Base-by-base conservation (phyloP, 1,284 basidiomycete genomes). In the Pyrrhoderma noxium region DNA sequence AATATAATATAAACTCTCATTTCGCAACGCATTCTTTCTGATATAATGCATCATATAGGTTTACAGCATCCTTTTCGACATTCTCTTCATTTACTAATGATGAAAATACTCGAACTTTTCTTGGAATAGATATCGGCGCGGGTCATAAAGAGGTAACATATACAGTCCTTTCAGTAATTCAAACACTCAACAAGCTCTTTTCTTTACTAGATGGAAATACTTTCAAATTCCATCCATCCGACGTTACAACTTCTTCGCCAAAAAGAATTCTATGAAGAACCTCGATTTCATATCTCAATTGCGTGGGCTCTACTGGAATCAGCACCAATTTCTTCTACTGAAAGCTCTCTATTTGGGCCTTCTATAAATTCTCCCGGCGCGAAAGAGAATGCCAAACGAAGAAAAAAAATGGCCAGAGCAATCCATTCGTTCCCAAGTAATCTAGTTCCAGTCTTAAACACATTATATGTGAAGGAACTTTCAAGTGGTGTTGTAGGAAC, bases 231-330 rank as follows among this genome's bases (percentile, higher is more conserved):
- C 13, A 64, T 90, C 38, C 68, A 71, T 1, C 78, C 82, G 2
- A 68, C 70, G 2, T 66, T 91, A 37, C 68, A 66, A 11, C 60
- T 65, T 5, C 70, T 89, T 31, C 78, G 80, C 36, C 86, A 91
- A 56, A 78, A 80, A 59, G 74, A 76, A 49, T 92, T 85, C 65
- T 92, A 93, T 62, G 60, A 68, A 19, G 68, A 76, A 38, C 86
- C 90, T 14, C 76, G 79, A 27, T 92, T 90, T 60, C 90, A 93
- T 61, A 76, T 80, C 9, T 91, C 89, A 1, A 76, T 93, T 49
- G 88, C 78, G 8, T 92, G 90, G 89, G 79, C 82, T 8, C 70
- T 89, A 48, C 73, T 83, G 47, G 63, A 66, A 34, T 34, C 34
- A 2, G 3, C 18, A 16, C 25, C 31, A 2, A n/a, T 38, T 45